Evolutionary conservation across 2,329 filamentous ascomycete genomes (phyloP).

Genomic region (Arthroderma uncinatum): DNA sequence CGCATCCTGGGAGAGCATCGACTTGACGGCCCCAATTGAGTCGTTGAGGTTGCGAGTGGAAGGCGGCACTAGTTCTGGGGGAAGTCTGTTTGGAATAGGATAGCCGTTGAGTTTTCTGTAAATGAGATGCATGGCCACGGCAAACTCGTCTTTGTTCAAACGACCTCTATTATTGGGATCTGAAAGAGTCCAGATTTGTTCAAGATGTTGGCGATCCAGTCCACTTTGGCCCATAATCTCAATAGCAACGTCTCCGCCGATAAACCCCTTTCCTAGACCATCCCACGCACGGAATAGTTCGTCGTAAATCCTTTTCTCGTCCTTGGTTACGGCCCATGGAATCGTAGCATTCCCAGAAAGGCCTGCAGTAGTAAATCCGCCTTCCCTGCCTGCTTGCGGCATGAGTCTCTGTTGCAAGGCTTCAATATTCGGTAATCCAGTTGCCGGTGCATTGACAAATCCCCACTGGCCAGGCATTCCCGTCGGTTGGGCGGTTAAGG

Average conservation of each 20-base stretch:
- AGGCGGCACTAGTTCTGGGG: constrained; percentile 84
- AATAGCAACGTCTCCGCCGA: constrained; percentile 83
- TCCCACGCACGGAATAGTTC: constrained; percentile 94
- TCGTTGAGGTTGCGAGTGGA: constrained; percentile 88
- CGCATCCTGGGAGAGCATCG: constrained; percentile 76
- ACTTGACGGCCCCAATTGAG: constrained; percentile 87
- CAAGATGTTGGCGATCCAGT: constrained; percentile 77
- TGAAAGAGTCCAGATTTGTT: constrained; percentile 86
- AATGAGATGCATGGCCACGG: constrained; percentile 97
- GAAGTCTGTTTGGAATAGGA: constrained; percentile 74
- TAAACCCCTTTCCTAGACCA: constrained; percentile 82
- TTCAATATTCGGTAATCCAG: constrained; percentile 86
- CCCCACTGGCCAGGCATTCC: constrained; percentile 93
- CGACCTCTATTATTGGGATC: constrained; percentile 91
- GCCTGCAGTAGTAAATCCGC: constrained; percentile 70
- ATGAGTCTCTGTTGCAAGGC: constrained; percentile 89
- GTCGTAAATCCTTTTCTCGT: constrained; percentile 96
- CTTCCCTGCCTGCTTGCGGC: constrained; percentile 88
- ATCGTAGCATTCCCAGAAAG: constrained; percentile 89
- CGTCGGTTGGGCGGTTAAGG: constrained; percentile 84
- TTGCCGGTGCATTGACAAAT: constrained; percentile 86
- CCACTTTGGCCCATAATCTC: constrained; percentile 97
- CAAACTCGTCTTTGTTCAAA: constrained; percentile 92
- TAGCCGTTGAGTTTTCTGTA: constrained; percentile 96
- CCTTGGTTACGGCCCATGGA: constrained; percentile 97